A percentile compares a stretch with the other conserved stretches of the same genome.
Conservation (phyloP, 2,329 filamentous ascomycete genomes). For the Juglanconis oblonga region DNA sequence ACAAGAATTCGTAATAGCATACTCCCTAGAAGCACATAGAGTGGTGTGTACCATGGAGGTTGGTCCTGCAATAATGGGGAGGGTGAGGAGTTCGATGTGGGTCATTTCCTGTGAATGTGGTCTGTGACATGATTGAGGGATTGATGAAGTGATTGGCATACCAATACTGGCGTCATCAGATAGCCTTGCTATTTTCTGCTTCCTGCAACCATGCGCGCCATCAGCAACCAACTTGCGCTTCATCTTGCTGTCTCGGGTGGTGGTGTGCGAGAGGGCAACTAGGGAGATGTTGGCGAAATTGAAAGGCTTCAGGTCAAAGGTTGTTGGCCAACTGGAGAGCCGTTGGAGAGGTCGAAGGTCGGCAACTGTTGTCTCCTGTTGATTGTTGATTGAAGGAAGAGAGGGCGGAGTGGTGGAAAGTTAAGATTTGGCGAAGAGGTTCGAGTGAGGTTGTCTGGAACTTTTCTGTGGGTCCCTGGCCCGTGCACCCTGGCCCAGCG, state of each 20-base stretch:
- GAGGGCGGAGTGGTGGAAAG: background rate
- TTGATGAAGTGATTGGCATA: background rate
- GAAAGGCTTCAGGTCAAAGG: too few species aligned
- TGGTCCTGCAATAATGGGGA: too few species aligned
- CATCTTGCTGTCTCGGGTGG: conserved; percentile 5
- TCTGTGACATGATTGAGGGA: too few species aligned
- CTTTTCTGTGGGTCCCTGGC: conserved; percentile 1
- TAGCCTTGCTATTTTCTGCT: background rate
- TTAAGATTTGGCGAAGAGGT: too few species aligned
- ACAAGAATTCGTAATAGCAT: too few species aligned
- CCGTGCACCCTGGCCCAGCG: background rate
- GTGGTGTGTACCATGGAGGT: too few species aligned
- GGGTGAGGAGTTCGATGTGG: too few species aligned
- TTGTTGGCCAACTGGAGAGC: background rate
- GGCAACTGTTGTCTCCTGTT: background rate
- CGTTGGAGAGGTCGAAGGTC: background rate
- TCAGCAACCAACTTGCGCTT: conserved; percentile 13
- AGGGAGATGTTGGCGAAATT: background rate
- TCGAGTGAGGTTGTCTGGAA: background rate
- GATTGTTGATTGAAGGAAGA: background rate
- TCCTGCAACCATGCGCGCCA: background rate
- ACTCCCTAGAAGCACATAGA: too few species aligned
- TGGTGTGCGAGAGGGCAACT: background rate
- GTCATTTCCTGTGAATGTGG: too few species aligned
- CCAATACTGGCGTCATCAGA: conserved; percentile 4